A percentile compares a stretch with the other conserved stretches of the same genome.
Evolutionary conservation across 148 eudicot genomes (phyloP).

Genomic region (Rhododendron simsii): DNA sequence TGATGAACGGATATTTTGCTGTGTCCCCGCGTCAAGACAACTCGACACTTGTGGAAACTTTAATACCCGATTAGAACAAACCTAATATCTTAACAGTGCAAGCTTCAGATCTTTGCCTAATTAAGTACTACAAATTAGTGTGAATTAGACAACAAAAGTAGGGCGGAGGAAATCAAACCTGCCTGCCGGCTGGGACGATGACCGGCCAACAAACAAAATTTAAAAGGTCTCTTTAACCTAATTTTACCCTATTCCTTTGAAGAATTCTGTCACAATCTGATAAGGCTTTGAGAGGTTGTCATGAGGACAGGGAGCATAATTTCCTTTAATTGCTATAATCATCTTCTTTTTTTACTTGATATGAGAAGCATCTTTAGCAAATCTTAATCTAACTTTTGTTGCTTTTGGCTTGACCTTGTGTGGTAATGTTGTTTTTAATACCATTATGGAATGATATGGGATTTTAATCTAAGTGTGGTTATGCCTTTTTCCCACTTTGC

Average conservation of each 20-base stretch:
- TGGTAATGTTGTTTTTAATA: not conserved
- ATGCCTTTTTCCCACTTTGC: not conserved
- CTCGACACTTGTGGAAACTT: not conserved
- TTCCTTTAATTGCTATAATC: conserved; percentile 17
- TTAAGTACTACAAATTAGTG: not conserved
- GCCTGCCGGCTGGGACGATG: conserved; percentile 3
- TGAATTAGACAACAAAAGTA: conserved; percentile 9
- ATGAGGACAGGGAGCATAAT: conserved; percentile 17
- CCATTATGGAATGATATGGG: not conserved
- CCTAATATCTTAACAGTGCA: not conserved
- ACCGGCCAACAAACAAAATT: not conserved
- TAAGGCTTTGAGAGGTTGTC: conserved; percentile 13
- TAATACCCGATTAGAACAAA: not conserved
- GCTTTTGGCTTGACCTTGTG: not conserved
- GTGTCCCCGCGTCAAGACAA: not conserved
- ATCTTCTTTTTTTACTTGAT: conserved; percentile 13
- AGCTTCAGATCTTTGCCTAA: not conserved
- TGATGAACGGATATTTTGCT: not conserved
- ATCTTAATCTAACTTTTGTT: not conserved
- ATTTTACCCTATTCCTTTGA: not conserved
- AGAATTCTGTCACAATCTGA: conserved; percentile 6
- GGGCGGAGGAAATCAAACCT: not conserved
- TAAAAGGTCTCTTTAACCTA: not conserved
- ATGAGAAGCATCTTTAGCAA: conserved; percentile 12
- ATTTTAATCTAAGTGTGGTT: not conserved